Percentiles rank a stretch among this genome's conserved stretches.
Evolutionary conservation across 495 filamentous ascomycete genomes (phyloP).

Genomic region (Neurospora sp.): DNA sequence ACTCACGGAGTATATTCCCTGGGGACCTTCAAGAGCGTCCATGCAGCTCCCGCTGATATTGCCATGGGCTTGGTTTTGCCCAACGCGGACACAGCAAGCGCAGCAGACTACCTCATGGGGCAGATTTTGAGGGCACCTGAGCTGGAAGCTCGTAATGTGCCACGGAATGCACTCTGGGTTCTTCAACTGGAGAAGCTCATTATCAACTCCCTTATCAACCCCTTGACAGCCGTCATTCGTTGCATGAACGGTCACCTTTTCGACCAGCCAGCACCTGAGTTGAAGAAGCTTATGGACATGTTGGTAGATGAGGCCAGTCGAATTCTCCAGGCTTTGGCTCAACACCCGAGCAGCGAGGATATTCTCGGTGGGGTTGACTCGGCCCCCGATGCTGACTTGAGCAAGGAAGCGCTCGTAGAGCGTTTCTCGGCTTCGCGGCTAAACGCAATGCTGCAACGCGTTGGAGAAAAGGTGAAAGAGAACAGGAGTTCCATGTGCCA

Average conservation of each 20-base stretch:
- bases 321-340: constrained; percentile 42
- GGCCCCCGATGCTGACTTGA: constrained; percentile 26
- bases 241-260: constrained; percentile 67
- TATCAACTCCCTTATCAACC: constrained; percentile 71
- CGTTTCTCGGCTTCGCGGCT: constrained; percentile 17
- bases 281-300: constrained; percentile 36
- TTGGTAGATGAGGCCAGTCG: constrained; percentile 56
- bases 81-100: neutral
- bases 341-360: constrained; percentile 11
- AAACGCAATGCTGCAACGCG: constrained; percentile 14
- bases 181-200: constrained; percentile 51
- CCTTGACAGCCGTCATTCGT: constrained; percentile 62
- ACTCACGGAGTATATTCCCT: constrained; percentile 58
- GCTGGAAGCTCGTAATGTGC: constrained; percentile 34
- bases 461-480: constrained; percentile 49
- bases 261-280: constrained; percentile 42
- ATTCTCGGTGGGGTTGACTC: constrained; percentile 8
- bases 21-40: constrained; percentile 49
- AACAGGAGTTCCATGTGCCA: constrained; percentile 77
- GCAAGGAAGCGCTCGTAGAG: constrained; percentile 38
- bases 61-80: constrained; percentile 21
- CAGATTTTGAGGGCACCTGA: constrained; percentile 17
- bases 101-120: constrained; percentile 11
- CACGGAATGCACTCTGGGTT: constrained; percentile 40
- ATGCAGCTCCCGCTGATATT: constrained; percentile 51